Conservation (phyloP, 768 basidiomycete genomes). For the Agrocybe praecox region DNA sequence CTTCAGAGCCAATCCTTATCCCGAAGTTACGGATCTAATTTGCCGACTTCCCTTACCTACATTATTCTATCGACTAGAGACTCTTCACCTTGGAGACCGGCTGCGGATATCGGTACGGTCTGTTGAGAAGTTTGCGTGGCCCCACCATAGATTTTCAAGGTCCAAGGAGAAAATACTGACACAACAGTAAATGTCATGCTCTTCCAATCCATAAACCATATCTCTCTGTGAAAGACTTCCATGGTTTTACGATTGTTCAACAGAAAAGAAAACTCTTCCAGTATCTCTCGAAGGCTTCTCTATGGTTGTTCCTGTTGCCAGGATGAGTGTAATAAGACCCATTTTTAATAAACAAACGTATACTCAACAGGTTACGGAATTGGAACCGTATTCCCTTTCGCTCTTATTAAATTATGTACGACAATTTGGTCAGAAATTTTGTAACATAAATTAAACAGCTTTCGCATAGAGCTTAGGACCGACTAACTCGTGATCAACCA, state of each 20-base stretch:
- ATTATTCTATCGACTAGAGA: slow-evolving; percentile 82
- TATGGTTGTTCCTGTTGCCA: slow-evolving; percentile 72
- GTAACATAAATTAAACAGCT: no score
- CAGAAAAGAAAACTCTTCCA: slow-evolving; percentile 83
- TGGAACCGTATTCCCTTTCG: slow-evolving; percentile 80
- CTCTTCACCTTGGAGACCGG: slow-evolving; percentile 83
- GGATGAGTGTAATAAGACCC: slow-evolving; percentile 66
- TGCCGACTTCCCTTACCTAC: slow-evolving; percentile 68
- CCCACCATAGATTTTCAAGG: slow-evolving; percentile 81
- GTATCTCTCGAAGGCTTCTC: slow-evolving; percentile 65
- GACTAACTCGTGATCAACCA: slow-evolving; percentile 86
- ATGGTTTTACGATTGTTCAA: slow-evolving; percentile 72
- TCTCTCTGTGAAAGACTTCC: slow-evolving; percentile 76
- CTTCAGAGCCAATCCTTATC: slow-evolving; percentile 45
- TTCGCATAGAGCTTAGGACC: no score
- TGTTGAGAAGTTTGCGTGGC: slow-evolving; percentile 69
- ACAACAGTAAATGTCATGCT: slow-evolving; percentile 70
- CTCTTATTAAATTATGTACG: no score
- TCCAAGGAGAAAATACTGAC: slow-evolving; percentile 70
- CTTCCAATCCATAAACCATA: slow-evolving; percentile 74
- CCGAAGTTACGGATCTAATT: slow-evolving; percentile 62
- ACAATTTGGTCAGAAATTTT: no score
- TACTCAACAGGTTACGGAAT: slow-evolving; percentile 81
- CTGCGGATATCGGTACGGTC: slow-evolving; percentile 80
- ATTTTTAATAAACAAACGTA: no score